These are phyloP conservation scores for Trichoderma sp. DNA, from an alignment of 2,329 filamentous ascomycete species.

Conservation along the genomic window DNA sequence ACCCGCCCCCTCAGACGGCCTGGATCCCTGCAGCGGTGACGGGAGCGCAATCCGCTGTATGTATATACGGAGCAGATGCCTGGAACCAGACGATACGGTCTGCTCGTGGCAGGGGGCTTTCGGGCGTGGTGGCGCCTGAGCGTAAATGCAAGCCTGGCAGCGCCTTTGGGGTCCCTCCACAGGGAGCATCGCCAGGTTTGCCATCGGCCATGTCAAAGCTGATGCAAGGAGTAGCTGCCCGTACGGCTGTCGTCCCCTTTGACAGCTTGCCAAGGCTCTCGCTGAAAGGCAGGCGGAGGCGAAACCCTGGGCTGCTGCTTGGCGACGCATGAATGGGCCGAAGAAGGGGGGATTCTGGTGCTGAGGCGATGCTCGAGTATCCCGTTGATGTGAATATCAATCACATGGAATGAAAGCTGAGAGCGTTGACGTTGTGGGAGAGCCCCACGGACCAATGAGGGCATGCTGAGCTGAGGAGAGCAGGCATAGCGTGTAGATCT, in stretches of 20 bases:
- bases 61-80: background rate
- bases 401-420: background rate
- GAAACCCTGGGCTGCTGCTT: conserved; percentile 13
- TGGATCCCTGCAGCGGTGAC: conserved; percentile 20
- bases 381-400: background rate
- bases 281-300: conserved; percentile 13
- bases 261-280: conserved; percentile 15
- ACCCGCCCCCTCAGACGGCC: conserved; percentile 19
- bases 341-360: background rate
- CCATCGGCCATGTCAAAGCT: background rate
- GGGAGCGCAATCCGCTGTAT: conserved; percentile 1
- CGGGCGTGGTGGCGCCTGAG: conserved; percentile 15
- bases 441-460: background rate
- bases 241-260: conserved; percentile 12
- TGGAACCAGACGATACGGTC: conserved; percentile 7
- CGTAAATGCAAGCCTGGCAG: conserved; percentile 8
- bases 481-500: background rate
- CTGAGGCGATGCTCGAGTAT: background rate
- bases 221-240: background rate
- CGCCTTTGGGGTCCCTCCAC: background rate
- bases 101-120: background rate
- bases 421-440: background rate
- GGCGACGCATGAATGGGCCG: conserved; percentile 11
- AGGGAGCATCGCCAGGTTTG: conserved; percentile 4
- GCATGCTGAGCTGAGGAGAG: background rate